Base-by-base conservation (phyloP, 768 basidiomycete species). In the Trametopsis cervina region DNA sequence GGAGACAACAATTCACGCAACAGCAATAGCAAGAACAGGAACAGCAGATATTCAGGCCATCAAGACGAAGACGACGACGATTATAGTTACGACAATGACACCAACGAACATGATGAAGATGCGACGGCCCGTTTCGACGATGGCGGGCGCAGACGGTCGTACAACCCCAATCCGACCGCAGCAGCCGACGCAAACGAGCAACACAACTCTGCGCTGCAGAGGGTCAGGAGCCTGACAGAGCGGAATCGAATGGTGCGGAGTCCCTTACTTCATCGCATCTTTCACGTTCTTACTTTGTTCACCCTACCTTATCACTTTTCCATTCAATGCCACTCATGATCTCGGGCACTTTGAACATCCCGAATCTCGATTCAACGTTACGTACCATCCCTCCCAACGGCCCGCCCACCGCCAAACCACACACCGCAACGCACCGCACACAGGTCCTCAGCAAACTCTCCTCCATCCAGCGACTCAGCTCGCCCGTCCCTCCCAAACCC, bases 391-490 rank as follows among this genome's bases (percentile, higher is more conserved):
- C n/a, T n/a, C n/a, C n/a, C n/a, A n/a, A n/a, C n/a, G n/a, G n/a
- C n/a, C n/a, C n/a, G n/a, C n/a, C n/a, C n/a, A n/a, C n/a, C n/a
- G n/a, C n/a, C n/a, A n/a, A n/a, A n/a, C n/a, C n/a, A n/a, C n/a
- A n/a, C n/a, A n/a, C n/a, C n/a, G n/a, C n/a, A n/a, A n/a, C n/a
- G n/a, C n/a, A n/a, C n/a, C n/a, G n/a, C 29, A 7, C 29, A 33
- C 54, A 85, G 84, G 80, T 79, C 35, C 65, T 87, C 42, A 80
- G 85, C 63, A 86, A 84, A 65, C 75, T 89, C 25, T 74, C 80
- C 42, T 73, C 73, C 2, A 73, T 73, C 48, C 76, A 72, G 47
- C 75, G 81, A 47, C 63, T 80, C 23, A 72, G 67, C 48, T 78
- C 82, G 2, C 78, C 81, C 4, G 77, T 81, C 10, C 81, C 64